These are phyloP conservation scores for Metrosideros polymorpha DNA, from an alignment of 441 rosid species.

Conservation along the genomic window DNA sequence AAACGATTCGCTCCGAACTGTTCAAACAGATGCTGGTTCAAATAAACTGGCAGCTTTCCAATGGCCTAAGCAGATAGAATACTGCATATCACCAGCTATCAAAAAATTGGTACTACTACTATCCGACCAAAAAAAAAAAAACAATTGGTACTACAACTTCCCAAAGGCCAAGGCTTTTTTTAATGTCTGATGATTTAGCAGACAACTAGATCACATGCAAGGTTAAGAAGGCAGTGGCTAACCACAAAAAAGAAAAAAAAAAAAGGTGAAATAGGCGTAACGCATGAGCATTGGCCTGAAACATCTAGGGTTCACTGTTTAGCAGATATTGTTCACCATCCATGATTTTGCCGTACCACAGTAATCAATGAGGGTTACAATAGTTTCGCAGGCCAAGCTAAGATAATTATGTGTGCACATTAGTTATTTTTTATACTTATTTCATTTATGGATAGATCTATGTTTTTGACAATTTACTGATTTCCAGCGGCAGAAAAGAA, in stretches of 20 bases:
- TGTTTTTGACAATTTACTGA: too few relatives aligned
- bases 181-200: neutral
- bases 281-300: neutral
- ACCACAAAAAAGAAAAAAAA: too few relatives aligned
- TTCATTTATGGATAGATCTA: too few relatives aligned
- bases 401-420: neutral
- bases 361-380: neutral
- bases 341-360: neutral
- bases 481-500: neutral
- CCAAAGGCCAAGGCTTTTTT: neutral
- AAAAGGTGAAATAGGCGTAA: neutral
- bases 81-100: neutral
- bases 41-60: neutral
- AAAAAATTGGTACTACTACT: too few relatives aligned
- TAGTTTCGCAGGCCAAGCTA: neutral
- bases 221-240: neutral
- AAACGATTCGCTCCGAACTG: neutral
- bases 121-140: too few relatives aligned
- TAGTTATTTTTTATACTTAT: neutral
- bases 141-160: neutral
- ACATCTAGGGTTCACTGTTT: neutral
- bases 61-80: neutral
- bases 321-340: neutral
- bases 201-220: neutral
- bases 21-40: neutral